Evolutionary conservation across 73 alveolate species (phyloP).

Genomic region (Paramecium pentaurelia): DNA sequence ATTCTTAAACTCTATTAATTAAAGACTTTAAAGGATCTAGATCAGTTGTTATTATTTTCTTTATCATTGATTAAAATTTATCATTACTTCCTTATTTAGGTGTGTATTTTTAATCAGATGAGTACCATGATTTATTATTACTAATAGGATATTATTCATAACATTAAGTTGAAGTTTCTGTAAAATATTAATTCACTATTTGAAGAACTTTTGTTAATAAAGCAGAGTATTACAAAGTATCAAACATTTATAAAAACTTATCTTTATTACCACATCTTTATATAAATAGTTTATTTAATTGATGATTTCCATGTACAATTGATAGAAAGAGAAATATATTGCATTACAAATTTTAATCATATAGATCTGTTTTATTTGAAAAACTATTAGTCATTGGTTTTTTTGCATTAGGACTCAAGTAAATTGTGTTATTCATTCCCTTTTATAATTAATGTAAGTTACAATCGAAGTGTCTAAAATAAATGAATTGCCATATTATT

Average conservation of each 20-base stretch:
- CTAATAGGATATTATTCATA: neutral
- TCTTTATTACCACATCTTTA: neutral
- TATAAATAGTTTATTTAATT: neutral
- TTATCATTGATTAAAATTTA: neutral
- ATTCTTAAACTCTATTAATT: neutral
- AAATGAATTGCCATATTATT: neutral
- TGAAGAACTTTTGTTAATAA: neutral
- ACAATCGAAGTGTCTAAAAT: neutral
- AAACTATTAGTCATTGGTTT: neutral
- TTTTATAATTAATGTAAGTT: neutral
- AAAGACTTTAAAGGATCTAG: neutral
- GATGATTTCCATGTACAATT: neutral
- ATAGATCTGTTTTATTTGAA: neutral
- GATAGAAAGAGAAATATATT: conserved; percentile 2
- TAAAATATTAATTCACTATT: neutral
- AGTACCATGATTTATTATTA: neutral
- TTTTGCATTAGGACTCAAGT: neutral
- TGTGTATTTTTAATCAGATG: neutral
- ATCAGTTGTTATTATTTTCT: neutral
- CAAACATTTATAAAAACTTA: neutral
- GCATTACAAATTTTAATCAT: neutral
- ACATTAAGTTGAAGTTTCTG: neutral
- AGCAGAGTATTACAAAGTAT: neutral
- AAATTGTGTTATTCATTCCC: neutral
- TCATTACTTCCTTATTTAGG: neutral